These are phyloP conservation scores for Fusarium illudens DNA, from an alignment of 2,329 filamentous ascomycete species.

Conservation along the genomic window DNA sequence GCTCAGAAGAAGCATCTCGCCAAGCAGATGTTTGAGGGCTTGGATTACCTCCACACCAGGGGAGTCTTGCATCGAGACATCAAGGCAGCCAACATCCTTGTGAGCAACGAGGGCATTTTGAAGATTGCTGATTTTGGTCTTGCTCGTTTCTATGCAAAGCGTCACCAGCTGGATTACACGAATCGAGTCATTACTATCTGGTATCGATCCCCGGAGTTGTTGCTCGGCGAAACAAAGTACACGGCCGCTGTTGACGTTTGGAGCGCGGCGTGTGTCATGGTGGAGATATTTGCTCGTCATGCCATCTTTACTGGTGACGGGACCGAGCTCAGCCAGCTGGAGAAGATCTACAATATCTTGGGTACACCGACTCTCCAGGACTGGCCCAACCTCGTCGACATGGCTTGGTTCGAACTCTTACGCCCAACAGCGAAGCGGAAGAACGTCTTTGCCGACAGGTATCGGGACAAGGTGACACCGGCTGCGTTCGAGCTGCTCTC, in stretches of 20 bases:
- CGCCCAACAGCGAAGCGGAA: constrained; percentile 77
- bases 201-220: constrained; percentile 81
- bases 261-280: constrained; percentile 95
- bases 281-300: constrained; percentile 93
- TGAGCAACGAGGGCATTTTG: constrained; percentile 86
- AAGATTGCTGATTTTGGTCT: constrained; percentile 97
- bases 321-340: constrained; percentile 93
- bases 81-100: constrained; percentile 88
- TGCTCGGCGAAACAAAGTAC: constrained; percentile 90
- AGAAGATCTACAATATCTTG: constrained; percentile 93
- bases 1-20: constrained; percentile 93
- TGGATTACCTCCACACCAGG: constrained; percentile 91
- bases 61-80: constrained; percentile 95
- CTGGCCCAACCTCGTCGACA: constrained; percentile 91
- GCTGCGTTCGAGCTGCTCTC: constrained; percentile 84
- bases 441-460: constrained; percentile 83
- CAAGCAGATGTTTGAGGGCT: constrained; percentile 89
- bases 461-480: constrained; percentile 77
- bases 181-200: constrained; percentile 99
- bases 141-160: constrained; percentile 94
- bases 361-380: constrained; percentile 85
- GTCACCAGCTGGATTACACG: constrained; percentile 91
- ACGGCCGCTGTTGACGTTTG: constrained; percentile 92
- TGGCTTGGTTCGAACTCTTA: constrained; percentile 96
- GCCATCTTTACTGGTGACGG: constrained; percentile 96